Conservation (phyloP, 345 rosid genomes). For the Chamaenerion angustifolium region DNA sequence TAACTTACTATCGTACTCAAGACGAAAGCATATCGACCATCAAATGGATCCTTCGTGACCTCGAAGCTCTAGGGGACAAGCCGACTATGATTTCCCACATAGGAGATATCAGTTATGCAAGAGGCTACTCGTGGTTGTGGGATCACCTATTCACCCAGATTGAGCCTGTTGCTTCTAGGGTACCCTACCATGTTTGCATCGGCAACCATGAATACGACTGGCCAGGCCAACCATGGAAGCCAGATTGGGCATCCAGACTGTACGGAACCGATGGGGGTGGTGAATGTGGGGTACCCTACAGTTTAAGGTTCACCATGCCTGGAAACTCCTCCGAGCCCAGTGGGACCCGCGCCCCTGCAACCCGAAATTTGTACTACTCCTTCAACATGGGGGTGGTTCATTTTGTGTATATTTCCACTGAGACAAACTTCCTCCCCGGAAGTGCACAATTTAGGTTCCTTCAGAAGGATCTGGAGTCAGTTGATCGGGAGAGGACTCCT, state of each 20-base stretch:
- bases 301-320: slow-evolving; percentile 81
- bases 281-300: slow-evolving; percentile 88
- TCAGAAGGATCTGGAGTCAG: slow-evolving; percentile 65
- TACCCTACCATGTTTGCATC: slow-evolving; percentile 84
- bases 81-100: slow-evolving; percentile 64
- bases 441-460: slow-evolving; percentile 60
- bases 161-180: slow-evolving; percentile 67
- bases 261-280: slow-evolving; percentile 87
- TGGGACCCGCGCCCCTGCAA: slow-evolving; percentile 52
- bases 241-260: slow-evolving; percentile 44
- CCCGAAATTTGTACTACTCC: slow-evolving; percentile 74
- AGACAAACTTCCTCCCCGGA: slow-evolving; percentile 69
- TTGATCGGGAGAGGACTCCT: slow-evolving; percentile 61
- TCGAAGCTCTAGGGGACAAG: slow-evolving; percentile 53
- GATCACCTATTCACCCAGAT: slow-evolving; percentile 68
- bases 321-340: slow-evolving; percentile 76
- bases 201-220: slow-evolving; percentile 94
- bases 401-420: slow-evolving; percentile 74
- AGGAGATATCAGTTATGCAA: slow-evolving; percentile 88
- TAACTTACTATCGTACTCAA: slow-evolving; percentile 54
- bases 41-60: slow-evolving; percentile 77
- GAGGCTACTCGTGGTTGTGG: slow-evolving; percentile 89
- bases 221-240: slow-evolving; percentile 90
- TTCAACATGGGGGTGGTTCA: slow-evolving; percentile 60
- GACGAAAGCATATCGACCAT: slow-evolving; percentile 72